Conservation (phyloP, 257 asterid species). For the Parsonsia alboflavescens region DNA sequence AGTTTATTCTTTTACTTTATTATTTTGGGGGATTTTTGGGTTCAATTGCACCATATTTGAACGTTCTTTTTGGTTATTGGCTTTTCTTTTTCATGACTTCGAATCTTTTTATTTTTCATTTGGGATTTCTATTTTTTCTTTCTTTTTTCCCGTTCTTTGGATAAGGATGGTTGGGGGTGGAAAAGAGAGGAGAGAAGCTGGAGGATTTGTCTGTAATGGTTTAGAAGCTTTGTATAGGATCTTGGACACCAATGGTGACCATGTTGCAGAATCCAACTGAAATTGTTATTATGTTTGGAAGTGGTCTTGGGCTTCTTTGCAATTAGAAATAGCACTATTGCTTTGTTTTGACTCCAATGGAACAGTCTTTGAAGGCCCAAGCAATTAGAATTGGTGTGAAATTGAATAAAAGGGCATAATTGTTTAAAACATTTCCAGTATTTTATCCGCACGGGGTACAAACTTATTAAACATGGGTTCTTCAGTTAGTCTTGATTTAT, state of each 20-base stretch:
- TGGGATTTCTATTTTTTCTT: background rate
- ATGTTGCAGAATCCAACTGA: background rate
- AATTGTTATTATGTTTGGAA: background rate
- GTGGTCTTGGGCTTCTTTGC: background rate
- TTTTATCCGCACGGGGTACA: background rate
- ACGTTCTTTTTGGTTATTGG: background rate
- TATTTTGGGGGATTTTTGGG: background rate
- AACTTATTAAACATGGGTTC: background rate
- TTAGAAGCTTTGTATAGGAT: background rate
- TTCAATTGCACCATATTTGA: background rate
- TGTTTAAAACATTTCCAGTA: background rate
- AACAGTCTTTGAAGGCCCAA: background rate
- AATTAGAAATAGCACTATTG: background rate
- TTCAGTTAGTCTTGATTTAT: background rate
- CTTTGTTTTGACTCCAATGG: background rate
- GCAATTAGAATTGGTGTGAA: background rate
- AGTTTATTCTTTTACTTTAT: background rate
- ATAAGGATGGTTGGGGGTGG: background rate
- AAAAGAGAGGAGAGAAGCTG: background rate
- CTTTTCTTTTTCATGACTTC: background rate
- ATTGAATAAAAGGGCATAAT: background rate
- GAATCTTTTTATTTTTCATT: background rate
- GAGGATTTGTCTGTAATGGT: background rate
- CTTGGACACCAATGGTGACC: background rate
- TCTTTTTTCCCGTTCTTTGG: background rate